These are phyloP conservation scores for Blastomyces parvus DNA, from an alignment of 2,329 filamentous ascomycete species.

Conservation along the genomic window DNA sequence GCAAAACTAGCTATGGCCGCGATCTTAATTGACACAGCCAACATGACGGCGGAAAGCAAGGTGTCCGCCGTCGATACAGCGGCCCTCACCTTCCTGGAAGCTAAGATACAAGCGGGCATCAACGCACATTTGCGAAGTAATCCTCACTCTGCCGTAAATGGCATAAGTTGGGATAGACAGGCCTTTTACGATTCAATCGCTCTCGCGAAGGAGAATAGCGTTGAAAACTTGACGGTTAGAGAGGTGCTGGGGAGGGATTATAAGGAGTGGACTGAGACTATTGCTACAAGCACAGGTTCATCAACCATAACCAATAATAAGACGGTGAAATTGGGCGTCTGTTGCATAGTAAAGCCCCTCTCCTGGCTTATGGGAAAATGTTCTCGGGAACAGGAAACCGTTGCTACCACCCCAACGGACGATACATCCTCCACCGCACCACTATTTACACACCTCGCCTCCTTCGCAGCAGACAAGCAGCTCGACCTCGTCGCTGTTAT, in stretches of 20 bases:
- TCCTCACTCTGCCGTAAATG: background rate
- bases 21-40: constrained; percentile 38
- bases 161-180: constrained; percentile 35
- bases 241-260: constrained; percentile 55
- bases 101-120: constrained; percentile 38
- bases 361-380: constrained; percentile 37
- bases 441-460: constrained; percentile 35
- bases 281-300: constrained; percentile 15
- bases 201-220: constrained; percentile 45
- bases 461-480: constrained; percentile 38
- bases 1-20: constrained; percentile 34
- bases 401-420: background rate
- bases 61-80: constrained; percentile 41
- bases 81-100: constrained; percentile 43
- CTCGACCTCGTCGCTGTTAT: constrained; percentile 51
- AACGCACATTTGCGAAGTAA: constrained; percentile 6
- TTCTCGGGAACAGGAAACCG: background rate
- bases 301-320: background rate
- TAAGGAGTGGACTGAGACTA: constrained; percentile 49
- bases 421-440: constrained; percentile 8
- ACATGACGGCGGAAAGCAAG: constrained; percentile 37
- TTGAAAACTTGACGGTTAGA: constrained; percentile 43
- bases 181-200: constrained; percentile 45
- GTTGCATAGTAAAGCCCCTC: constrained; percentile 49
- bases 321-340: constrained; percentile 46